Evolutionary conservation across 768 basidiomycete genomes (phyloP), one percentile per base, ranked within the genome.

Genomic region (Leccinellum rugosiceps): DNA sequence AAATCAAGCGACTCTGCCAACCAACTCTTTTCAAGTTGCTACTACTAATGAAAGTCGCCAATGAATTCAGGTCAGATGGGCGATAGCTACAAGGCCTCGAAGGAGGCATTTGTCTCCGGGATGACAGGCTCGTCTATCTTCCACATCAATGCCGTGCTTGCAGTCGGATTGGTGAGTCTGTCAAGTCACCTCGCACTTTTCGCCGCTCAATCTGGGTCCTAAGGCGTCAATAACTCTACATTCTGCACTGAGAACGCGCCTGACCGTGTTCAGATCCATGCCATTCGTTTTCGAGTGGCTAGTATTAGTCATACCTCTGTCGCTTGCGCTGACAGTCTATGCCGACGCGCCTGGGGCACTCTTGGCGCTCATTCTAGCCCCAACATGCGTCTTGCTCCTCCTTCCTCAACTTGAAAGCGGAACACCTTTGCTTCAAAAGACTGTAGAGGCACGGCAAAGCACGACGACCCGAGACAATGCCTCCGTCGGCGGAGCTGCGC

Each of bases 101-200:
- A 96, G 72, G 90, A 92, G 75, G 83, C 82, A 0, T 96, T 94
- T 65, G 87, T 93, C 38, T 85, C 90, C 7, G 83, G 84, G 38
- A 82, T 79, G 72, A 79, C 78, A 1, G 94, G 94, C 2, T 88
- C 88, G 0, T 81, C 85, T 3, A 76, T 94, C 3, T 68, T 68
- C 2, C 84, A 87, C 65, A 77, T 94, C 63, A 90, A 92, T 66
- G 62, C 80, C 49, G 75, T 94, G 26, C 88, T 85, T n/a, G 60
- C 76, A 21, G 82, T 83, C 7, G 83, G 82, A 5, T 63, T 89
- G 70, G 90, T 89, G 61, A 69, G 86, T 77, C 32, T 45, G 25
- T 21, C 45, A 26, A 38, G 31, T 56, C 35, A 5, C 43, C 31
- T 48, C 49, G 21, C 19, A 56, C 31, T 23, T 30, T 35, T 34